phyloP scores from a whole-genome alignment of 116 monocot genomes.

The Iris pallida region DNA sequence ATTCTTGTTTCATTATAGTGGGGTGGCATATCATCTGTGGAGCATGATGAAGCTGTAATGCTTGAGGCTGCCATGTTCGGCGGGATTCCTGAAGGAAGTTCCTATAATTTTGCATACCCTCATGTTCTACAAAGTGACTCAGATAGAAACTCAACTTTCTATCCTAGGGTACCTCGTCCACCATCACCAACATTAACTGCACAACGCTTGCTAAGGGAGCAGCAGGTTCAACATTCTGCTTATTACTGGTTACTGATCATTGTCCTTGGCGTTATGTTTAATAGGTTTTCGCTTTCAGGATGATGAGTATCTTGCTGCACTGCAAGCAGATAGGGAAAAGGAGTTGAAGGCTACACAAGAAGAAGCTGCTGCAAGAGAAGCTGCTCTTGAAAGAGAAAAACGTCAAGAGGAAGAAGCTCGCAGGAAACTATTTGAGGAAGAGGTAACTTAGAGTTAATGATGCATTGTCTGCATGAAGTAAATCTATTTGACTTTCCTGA shows the following conservation, averaged over 20 bases:
- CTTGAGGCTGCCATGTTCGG: conserved; percentile 99
- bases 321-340: conserved; percentile 90
- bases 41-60: conserved; percentile 99
- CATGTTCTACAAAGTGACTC: conserved; percentile 13
- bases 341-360: conserved; percentile 73
- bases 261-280: background rate
- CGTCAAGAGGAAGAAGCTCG: conserved; percentile 49
- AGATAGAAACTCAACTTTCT: conserved; percentile 22
- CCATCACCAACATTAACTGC: conserved; percentile 76
- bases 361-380: conserved; percentile 70
- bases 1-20: conserved; percentile 33
- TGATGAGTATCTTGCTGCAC: conserved; percentile 85
- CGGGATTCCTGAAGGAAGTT: conserved; percentile 63
- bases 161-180: conserved; percentile 44
- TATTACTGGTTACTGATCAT: background rate
- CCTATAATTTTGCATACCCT: conserved; percentile 50
- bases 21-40: conserved; percentile 90
- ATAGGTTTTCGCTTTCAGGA: conserved; percentile 50
- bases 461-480: background rate
- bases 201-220: conserved; percentile 80
- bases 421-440: conserved; percentile 62
- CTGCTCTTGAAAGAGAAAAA: conserved; percentile 55
- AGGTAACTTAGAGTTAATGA: conserved; percentile 36
- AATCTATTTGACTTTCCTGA: no score
- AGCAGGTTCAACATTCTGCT: conserved; percentile 60